Evolutionary conservation across 1,284 basidiomycete genomes (phyloP).

Genomic region (Fomitopsis palustris): DNA sequence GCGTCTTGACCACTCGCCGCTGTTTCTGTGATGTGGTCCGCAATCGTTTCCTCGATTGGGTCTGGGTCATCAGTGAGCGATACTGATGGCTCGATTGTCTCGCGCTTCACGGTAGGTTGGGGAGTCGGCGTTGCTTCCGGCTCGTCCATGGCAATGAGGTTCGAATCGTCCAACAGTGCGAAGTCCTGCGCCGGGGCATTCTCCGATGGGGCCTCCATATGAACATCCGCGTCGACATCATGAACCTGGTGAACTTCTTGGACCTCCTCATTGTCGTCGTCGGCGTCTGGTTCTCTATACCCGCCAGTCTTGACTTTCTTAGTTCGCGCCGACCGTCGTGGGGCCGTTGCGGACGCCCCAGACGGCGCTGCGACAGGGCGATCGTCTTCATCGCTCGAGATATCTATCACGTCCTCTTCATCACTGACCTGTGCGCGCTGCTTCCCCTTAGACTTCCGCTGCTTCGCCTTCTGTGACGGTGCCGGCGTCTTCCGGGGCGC

Average conservation of each 20-base stretch:
- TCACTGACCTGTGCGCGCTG: constrained; percentile 23
- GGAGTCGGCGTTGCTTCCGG: constrained; percentile 1
- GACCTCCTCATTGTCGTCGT: constrained; percentile 12
- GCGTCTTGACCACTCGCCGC: background rate
- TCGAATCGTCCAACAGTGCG: constrained; percentile 6
- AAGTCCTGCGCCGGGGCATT: background rate
- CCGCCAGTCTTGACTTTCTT: constrained; percentile 17
- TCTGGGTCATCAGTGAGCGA: background rate
- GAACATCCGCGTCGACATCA: constrained; percentile 8
- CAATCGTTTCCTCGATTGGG: background rate
- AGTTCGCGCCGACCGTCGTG: constrained; percentile 21
- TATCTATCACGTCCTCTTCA: constrained; percentile 21
- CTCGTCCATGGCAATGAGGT: constrained; percentile 14
- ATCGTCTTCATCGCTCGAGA: constrained; percentile 24
- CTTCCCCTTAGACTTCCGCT: constrained; percentile 42
- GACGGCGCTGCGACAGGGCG: background rate
- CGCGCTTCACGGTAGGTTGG: constrained; percentile 13
- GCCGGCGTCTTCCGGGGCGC: background rate
- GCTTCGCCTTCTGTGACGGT: constrained; percentile 30
- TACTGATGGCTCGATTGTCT: constrained; percentile 19
- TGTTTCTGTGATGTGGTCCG: background rate
- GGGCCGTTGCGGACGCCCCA: background rate
- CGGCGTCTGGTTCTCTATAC: constrained; percentile 24
- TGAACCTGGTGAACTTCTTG: background rate
- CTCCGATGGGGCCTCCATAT: constrained; percentile 1